Conservation (phyloP, 2,329 filamentous ascomycete genomes). For the Hymenoscyphus linearis region DNA sequence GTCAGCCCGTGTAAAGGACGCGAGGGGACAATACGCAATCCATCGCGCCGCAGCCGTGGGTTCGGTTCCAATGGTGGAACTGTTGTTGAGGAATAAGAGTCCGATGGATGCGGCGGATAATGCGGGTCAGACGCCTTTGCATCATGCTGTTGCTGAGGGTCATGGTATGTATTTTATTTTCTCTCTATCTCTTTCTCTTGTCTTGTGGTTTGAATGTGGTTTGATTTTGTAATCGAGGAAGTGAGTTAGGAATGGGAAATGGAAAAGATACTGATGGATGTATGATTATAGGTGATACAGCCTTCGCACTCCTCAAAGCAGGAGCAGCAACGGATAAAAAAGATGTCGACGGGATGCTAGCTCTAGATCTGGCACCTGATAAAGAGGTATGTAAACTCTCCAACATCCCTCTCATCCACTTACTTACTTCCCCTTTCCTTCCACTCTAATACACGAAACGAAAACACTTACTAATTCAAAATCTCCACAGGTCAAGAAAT, state of each 20-base stretch:
- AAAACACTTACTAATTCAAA: not conserved
- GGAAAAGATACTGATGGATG: too few species aligned
- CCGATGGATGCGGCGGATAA: constrained; percentile 79
- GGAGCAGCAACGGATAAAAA: constrained; percentile 79
- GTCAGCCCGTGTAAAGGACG: constrained; percentile 75
- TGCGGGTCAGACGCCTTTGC: constrained; percentile 80
- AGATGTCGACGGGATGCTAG: constrained; percentile 63
- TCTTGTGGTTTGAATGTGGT: too few species aligned
- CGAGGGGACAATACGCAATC: constrained; percentile 80
- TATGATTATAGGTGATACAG: constrained; percentile 77
- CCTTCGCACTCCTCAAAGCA: constrained; percentile 73
- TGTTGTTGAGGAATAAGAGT: constrained; percentile 71
- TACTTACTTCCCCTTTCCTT: too few species aligned
- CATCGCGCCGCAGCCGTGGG: constrained; percentile 90
- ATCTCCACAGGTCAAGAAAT: constrained; percentile 15
- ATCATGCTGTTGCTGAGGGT: constrained; percentile 77
- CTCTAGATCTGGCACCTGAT: constrained; percentile 82
- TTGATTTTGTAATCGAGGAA: too few species aligned
- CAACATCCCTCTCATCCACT: too few species aligned
- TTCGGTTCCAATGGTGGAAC: constrained; percentile 76
- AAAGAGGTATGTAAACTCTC: constrained; percentile 61
- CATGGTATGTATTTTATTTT: constrained; percentile 47
- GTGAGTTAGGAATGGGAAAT: too few species aligned
- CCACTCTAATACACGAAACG: not conserved
- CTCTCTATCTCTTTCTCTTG: not conserved